Conservation (phyloP, 352 stramenopile genomes). For the Pseudoperonospora humuli region DNA sequence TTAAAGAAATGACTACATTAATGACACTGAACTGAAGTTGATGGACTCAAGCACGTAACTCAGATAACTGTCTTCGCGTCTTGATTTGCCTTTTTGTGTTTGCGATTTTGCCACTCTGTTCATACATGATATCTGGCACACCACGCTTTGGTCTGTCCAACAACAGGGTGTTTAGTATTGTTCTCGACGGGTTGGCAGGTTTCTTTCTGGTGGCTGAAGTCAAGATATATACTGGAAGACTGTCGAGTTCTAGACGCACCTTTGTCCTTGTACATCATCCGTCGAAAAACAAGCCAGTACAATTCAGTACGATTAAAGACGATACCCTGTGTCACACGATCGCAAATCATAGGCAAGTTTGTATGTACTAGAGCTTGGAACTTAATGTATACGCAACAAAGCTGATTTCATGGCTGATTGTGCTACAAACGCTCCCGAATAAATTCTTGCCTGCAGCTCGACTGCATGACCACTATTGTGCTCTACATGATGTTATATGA, state of each 20-base stretch:
- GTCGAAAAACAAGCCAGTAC: slow-evolving; percentile 12
- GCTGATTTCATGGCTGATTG: slow-evolving; percentile 1
- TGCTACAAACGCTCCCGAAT: neutral
- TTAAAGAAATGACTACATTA: too few relatives aligned
- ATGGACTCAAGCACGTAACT: too few relatives aligned
- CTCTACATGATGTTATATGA: neutral
- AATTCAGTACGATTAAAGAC: slow-evolving; percentile 2
- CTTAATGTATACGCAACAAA: neutral
- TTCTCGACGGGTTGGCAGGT: neutral
- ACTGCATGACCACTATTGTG: too few relatives aligned
- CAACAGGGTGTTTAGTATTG: neutral
- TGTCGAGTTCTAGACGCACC: neutral
- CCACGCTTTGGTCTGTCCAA: neutral
- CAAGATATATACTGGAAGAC: neutral
- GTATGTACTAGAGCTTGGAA: slow-evolving; percentile 6
- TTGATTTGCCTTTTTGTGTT: neutral
- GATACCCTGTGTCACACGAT: slow-evolving; percentile 9
- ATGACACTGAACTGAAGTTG: too few relatives aligned
- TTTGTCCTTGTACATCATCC: neutral
- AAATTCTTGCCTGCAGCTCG: too few relatives aligned
- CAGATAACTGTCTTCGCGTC: too few relatives aligned
- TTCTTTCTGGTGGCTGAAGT: neutral
- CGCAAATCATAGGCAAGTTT: neutral
- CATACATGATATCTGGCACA: slow-evolving; percentile 3
- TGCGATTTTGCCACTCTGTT: neutral